Base-by-base conservation (phyloP, 2,329 filamentous ascomycete genomes). In the Lecanosticta acicola region DNA sequence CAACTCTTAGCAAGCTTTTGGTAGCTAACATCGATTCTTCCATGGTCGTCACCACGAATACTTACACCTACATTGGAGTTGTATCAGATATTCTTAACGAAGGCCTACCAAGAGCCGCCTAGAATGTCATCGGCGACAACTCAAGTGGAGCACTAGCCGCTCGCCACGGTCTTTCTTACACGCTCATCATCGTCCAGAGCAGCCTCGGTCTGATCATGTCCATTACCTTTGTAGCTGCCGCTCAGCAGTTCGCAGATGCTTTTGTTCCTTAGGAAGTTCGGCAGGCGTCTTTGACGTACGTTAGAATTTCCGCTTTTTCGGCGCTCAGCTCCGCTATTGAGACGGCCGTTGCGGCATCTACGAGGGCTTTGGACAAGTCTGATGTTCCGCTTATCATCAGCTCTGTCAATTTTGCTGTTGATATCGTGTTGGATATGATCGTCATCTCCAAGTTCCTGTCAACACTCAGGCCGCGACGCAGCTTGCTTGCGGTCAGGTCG, bases 71-170 rank as follows among this genome's bases (percentile, higher is more conserved):
- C 61, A 84, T 87, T 48, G 73, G 76, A 16, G 75, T 80, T 0
- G 71, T 86, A 0, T 77, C 76, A 1, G 80, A 87, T 59, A 81
- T 85, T 0, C 64, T 88, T 13, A 87, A 87, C 53, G 84, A 88
- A 60, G 83, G 84, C 0, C 75, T 88, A 0, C 83, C 83, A 0
- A 73, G 83, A 17, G 79, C 82, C 0, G 74, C 81, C 0, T 88
- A 80, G 78, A 70, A 81, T 4, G 74, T 85, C 46, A 85, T 87
- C 46, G 83, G 81, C 5, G 81, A 87, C 63, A 74, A 73, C 20
- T 65, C 76, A 0, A 78, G 75, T 1, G 73, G 81, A 1, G 68
- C 69, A 0, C 60, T 75, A 0, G 48, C 65, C 0, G 69, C 76
- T 11, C 73, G 83, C 0, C 65, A 86, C 1, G 66, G 71, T 3